These are phyloP conservation scores for Solanum corneliomulleri DNA, from an alignment of 257 asterid genomes.

Conservation along the genomic window DNA sequence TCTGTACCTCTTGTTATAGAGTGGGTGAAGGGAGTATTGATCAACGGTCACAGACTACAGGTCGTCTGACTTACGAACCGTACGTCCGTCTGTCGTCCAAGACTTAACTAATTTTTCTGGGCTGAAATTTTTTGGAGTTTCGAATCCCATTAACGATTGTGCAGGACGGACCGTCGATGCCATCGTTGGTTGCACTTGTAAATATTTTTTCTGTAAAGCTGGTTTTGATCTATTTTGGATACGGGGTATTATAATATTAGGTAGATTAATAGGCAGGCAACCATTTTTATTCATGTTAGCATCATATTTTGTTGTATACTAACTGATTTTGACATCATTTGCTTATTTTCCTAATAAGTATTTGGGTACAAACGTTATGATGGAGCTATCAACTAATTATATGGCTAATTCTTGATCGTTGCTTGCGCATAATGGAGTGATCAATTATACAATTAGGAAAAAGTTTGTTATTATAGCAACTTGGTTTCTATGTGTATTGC, in stretches of 20 bases:
- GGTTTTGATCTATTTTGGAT: too few relatives aligned
- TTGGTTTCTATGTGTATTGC: background rate
- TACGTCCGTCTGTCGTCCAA: too few relatives aligned
- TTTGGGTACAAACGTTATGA: background rate
- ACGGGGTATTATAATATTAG: slow-evolving; percentile 21
- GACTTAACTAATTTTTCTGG: too few relatives aligned
- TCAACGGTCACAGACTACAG: too few relatives aligned
- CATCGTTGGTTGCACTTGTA: too few relatives aligned
- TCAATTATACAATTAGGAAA: background rate
- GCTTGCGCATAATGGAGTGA: background rate
- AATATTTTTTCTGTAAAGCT: too few relatives aligned
- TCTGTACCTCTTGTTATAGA: too few relatives aligned
- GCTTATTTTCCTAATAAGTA: background rate
- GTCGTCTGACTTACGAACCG: too few relatives aligned
- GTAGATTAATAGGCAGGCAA: slow-evolving; percentile 89
- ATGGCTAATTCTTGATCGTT: background rate
- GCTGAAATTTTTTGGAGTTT: too few relatives aligned
- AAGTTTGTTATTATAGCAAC: background rate
- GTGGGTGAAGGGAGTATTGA: too few relatives aligned
- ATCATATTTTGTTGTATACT: background rate
- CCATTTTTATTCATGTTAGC: slow-evolving; percentile 12
- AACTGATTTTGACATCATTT: background rate
- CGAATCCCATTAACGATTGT: too few relatives aligned
- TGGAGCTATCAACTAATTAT: background rate
- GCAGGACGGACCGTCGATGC: too few relatives aligned